A percentile compares a stretch with the other conserved stretches of the same genome.
Conservation (phyloP, 1,284 basidiomycete genomes). For the Ceratobasidium papillatum region DNA sequence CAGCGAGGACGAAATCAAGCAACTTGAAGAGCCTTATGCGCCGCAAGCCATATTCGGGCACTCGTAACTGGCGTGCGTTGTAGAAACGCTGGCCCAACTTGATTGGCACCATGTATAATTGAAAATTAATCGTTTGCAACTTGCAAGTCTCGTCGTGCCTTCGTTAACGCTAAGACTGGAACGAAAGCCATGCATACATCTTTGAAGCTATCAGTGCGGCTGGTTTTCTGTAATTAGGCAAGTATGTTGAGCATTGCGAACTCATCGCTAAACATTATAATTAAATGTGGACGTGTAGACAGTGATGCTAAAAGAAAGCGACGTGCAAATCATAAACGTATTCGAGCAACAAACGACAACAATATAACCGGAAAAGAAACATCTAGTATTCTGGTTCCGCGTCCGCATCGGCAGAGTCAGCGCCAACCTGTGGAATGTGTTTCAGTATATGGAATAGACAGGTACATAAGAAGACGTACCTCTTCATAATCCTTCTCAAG, state of each 20-base stretch:
- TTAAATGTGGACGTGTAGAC: not conserved
- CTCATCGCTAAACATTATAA: slow-evolving; percentile 1
- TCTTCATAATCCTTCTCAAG: slow-evolving; percentile 98
- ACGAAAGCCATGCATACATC: not conserved
- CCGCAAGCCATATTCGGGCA: slow-evolving; percentile 49
- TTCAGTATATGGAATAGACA: not conserved
- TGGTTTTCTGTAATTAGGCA: not conserved
- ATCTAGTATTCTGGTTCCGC: slow-evolving; percentile 47
- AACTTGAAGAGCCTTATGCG: slow-evolving; percentile 52
- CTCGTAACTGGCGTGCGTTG: not conserved
- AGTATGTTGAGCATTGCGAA: not conserved
- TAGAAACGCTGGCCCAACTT: too few species aligned
- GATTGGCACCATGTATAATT: too few species aligned
- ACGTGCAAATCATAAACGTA: not conserved
- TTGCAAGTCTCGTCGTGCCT: too few species aligned
- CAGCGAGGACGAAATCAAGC: slow-evolving; percentile 52
- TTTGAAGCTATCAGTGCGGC: too few species aligned
- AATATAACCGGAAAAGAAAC: not conserved
- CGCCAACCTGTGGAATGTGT: slow-evolving; percentile 45
- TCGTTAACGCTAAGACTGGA: too few species aligned
- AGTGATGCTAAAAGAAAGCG: slow-evolving; percentile 1
- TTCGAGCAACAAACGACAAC: not conserved
- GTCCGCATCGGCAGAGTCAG: slow-evolving; percentile 46
- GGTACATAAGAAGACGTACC: slow-evolving; percentile 59
- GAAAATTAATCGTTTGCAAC: too few species aligned